These are phyloP conservation scores for Dioscorea dumetorum DNA, from an alignment of 106 monocot genomes.

Conservation along the genomic window DNA sequence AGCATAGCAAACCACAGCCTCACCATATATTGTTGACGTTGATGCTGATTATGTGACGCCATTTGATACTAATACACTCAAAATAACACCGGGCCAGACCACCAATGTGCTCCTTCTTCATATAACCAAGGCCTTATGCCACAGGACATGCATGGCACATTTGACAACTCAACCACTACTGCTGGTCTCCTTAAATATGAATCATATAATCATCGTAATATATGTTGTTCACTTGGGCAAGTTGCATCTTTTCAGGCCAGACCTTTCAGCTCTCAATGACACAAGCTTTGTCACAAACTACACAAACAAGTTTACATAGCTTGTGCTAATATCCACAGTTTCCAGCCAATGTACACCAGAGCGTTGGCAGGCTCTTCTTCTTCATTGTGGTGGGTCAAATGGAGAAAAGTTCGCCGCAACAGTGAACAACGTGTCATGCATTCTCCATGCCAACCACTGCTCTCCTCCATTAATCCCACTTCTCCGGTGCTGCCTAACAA, in stretches of 20 bases:
- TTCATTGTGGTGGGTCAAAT: too few species aligned
- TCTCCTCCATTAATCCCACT: not conserved
- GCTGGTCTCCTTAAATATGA: not conserved
- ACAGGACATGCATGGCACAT: not conserved
- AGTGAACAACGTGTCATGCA: not conserved
- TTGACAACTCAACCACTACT: not conserved
- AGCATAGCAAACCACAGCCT: too few species aligned
- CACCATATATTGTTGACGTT: not conserved
- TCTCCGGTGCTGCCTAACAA: not conserved
- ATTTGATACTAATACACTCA: not conserved
- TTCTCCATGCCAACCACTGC: not conserved
- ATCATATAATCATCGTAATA: not conserved
- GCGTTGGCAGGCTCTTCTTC: not conserved
- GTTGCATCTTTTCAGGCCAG: not conserved
- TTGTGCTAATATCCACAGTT: too few species aligned
- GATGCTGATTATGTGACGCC: not conserved
- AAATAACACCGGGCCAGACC: not conserved
- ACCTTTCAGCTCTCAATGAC: not conserved
- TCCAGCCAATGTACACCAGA: not conserved
- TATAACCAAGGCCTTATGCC: not conserved
- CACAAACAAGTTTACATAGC: not conserved
- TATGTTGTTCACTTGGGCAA: not conserved
- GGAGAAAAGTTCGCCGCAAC: not conserved
- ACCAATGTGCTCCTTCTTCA: not conserved
- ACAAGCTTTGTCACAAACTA: not conserved